Base-by-base conservation (phyloP, 73 alveolate genomes). In the Loxodes magnus region DNA sequence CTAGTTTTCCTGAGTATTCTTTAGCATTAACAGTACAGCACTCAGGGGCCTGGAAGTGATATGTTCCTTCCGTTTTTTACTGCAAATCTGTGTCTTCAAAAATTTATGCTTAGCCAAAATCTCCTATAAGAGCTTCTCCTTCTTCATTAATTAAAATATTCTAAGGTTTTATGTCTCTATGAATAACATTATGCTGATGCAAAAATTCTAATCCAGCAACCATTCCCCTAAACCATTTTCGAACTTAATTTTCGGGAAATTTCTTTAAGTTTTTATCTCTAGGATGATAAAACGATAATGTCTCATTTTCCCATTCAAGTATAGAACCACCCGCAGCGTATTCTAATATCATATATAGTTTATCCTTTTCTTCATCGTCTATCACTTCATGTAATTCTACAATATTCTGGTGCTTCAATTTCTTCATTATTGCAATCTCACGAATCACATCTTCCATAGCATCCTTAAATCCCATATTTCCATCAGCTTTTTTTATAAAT, bases 401-500 rank as follows among this genome's bases (percentile, higher is more conserved):
- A 4, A 79, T 52, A 44, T 84, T 78, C 19, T 48, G 61, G 34
- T 84, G 96, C 21, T 74, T 71, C 16, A 84, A 64, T 31, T 84
- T 84, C 66, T 84, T 79, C 83, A 84, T 53, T 3, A 84, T 64
- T 0, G 80, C 84, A 0, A 84, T 57, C 35, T 84, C 96, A 16
- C 39, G 36, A 21, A 43, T 62, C 17, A 84, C 63, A 7, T 41
- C 53, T n/a, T 51, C 37, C 41, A 51, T 35, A 5, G 79, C 79
- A 35, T 36, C 55, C 35, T 37, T 59, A 43, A 56, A n/a, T 41
- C 27, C 6, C 50, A 42, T 20, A 15, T 64, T 23, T 31, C 30
- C 66, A 51, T 50, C 27, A 50, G 38, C 52, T 66, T 66, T 35
- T 66, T 55, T 34, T 51, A 53, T 26, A 39, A 48, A 23, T 55